A percentile compares a stretch with the other conserved stretches of the same genome.
Evolutionary conservation across 306 rosid species (phyloP).

Genomic region (Fragaria nilgerrensis): DNA sequence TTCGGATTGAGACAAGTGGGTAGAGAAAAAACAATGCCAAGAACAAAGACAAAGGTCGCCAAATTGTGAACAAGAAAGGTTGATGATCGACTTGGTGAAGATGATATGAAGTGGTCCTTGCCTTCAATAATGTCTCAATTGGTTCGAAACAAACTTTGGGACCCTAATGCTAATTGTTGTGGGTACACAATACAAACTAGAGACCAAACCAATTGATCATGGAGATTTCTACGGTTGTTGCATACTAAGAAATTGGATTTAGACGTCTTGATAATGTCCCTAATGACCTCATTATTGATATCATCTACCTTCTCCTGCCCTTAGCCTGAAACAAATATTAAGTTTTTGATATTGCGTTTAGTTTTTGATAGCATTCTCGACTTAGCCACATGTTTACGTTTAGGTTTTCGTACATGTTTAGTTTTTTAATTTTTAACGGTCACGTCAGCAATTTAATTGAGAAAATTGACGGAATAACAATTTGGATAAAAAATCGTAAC

Average conservation of each 20-base stretch:
- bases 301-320: background rate
- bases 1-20: background rate
- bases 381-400: no score
- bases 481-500: no score
- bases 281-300: background rate
- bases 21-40: background rate
- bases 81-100: background rate
- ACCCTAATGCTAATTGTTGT: background rate
- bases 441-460: no score
- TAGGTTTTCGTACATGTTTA: no score
- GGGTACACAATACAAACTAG: background rate
- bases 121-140: conserved; percentile 22
- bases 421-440: no score
- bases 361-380: no score
- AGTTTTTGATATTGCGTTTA: background rate
- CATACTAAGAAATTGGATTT: conserved; percentile 19
- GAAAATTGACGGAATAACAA: no score
- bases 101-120: conserved; percentile 23
- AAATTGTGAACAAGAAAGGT: conserved; percentile 10
- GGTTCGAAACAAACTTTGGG: background rate
- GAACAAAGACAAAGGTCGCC: conserved; percentile 7
- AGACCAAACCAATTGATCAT: background rate
- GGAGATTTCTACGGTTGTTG: background rate
- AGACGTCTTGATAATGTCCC: conserved; percentile 11
- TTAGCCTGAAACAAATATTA: background rate